Evolutionary conservation across 83 land plant species (phyloP).

Genomic region (Larix sibirica): DNA sequence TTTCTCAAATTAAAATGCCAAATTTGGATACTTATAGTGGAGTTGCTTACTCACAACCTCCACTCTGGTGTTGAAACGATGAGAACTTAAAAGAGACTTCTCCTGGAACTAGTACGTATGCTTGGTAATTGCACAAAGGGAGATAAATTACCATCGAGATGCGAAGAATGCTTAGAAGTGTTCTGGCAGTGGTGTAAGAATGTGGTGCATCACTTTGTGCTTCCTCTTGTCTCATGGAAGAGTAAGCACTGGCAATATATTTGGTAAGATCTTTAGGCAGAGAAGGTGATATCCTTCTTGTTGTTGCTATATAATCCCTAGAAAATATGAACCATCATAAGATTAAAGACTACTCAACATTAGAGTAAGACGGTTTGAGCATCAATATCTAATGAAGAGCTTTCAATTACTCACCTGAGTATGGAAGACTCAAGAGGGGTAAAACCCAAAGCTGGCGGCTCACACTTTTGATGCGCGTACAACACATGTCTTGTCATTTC

Average conservation of each 20-base stretch:
- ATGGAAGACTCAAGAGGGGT: constrained; percentile 88
- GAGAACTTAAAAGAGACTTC: not conserved
- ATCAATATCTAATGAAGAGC: not conserved
- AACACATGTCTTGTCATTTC: constrained; percentile 95
- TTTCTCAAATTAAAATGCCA: not conserved
- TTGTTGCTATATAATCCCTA: constrained; percentile 94
- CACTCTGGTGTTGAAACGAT: not conserved
- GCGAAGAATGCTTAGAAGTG: constrained; percentile 93
- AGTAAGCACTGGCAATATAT: constrained; percentile 92
- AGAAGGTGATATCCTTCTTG: constrained; percentile 72
- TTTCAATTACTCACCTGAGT: constrained; percentile 52
- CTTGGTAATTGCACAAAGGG: not conserved
- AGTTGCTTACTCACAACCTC: not conserved
- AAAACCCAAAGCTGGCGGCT: constrained; percentile 90
- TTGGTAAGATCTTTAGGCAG: constrained; percentile 89
- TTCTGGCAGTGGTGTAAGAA: constrained; percentile 94
- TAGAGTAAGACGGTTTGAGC: not conserved
- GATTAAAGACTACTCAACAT: not conserved
- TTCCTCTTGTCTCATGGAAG: constrained; percentile 91
- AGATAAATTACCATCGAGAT: constrained; percentile 75
- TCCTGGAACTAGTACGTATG: not conserved
- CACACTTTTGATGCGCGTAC: constrained; percentile 79
- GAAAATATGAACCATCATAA: not conserved
- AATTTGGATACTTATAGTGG: not conserved
- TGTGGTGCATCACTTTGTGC: constrained; percentile 89